phyloP scores from a whole-genome alignment of 148 eudicot species.

The Dysphania ambrosioides region DNA sequence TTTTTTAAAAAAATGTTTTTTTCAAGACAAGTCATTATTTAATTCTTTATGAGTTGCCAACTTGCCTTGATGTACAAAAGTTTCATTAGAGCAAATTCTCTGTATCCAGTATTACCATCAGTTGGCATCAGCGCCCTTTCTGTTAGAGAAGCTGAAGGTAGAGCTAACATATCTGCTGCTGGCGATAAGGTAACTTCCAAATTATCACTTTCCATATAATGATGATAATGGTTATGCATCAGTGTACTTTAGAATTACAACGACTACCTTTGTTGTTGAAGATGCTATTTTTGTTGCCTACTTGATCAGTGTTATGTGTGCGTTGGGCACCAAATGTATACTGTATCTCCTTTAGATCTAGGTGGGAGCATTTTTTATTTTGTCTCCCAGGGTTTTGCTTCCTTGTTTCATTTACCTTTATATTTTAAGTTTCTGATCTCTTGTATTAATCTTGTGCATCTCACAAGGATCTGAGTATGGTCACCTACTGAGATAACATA shows the following conservation, averaged over 20 bases:
- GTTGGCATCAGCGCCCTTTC: conserved; percentile 89
- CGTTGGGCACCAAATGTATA: neutral
- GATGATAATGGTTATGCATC: neutral
- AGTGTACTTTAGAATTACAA: neutral
- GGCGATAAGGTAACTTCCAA: conserved; percentile 70
- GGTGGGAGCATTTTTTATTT: neutral
- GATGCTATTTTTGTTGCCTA: neutral
- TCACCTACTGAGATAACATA: neutral
- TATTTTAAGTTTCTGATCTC: neutral
- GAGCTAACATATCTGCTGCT: conserved; percentile 64
- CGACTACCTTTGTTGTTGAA: conserved; percentile 4
- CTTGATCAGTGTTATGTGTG: neutral
- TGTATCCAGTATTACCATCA: conserved; percentile 75
- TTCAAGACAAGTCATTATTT: neutral
- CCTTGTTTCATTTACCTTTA: neutral
- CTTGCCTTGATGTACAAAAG: neutral
- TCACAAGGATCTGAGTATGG: neutral
- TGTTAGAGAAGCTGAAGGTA: conserved; percentile 95
- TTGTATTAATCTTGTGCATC: neutral
- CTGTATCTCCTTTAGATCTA: no score
- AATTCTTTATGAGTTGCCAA: neutral
- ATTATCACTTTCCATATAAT: neutral
- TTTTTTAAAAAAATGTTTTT: neutral
- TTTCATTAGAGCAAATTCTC: neutral
- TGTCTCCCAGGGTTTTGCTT: neutral